Evolutionary conservation across 192 early-diverging fungal species (phyloP).

Genomic region (Coemansia sp.): DNA sequence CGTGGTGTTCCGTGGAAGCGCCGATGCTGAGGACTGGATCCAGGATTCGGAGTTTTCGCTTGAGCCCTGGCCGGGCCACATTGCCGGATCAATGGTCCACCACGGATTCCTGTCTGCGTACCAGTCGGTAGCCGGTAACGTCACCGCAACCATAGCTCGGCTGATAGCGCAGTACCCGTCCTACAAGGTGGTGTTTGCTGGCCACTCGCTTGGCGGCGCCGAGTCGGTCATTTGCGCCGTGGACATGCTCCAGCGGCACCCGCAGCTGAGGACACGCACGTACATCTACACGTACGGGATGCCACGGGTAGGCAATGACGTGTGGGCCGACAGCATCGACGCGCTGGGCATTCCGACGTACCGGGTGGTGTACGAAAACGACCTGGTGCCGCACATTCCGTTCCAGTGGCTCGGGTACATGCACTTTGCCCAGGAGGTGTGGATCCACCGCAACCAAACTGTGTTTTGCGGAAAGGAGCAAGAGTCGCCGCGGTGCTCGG

Average conservation of each 20-base stretch:
- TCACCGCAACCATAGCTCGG: slow-evolving; percentile 6
- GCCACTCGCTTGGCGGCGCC: slow-evolving; percentile 52
- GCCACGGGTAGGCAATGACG: slow-evolving; percentile 44
- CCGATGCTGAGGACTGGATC: slow-evolving; percentile 35
- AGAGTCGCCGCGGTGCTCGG: slow-evolving; percentile 30
- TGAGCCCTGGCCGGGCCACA: slow-evolving; percentile 41
- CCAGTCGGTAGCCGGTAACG: slow-evolving; percentile 27
- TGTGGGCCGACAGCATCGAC: slow-evolving; percentile 33
- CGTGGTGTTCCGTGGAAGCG: slow-evolving; percentile 34
- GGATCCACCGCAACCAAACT: slow-evolving; percentile 39
- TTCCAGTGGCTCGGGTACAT: slow-evolving; percentile 50
- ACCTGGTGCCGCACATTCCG: slow-evolving; percentile 49
- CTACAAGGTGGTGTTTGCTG: slow-evolving; percentile 49
- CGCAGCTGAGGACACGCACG: slow-evolving; percentile 23
- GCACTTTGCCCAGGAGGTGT: slow-evolving; percentile 45
- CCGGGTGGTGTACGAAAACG: slow-evolving; percentile 39
- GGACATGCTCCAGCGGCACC: slow-evolving; percentile 16
- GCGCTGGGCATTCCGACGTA: slow-evolving; percentile 23
- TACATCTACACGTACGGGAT: slow-evolving; percentile 50
- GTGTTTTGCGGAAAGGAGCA: slow-evolving; percentile 33
- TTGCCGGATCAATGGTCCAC: slow-evolving; percentile 48
- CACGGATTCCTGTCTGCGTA: slow-evolving; percentile 46
- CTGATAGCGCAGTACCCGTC: slow-evolving; percentile 20
- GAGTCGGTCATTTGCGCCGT: slow-evolving; percentile 41
- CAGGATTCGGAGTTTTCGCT: slow-evolving; percentile 45